A percentile compares a stretch with the other conserved stretches of the same genome.
phyloP scores from a whole-genome alignment of 371 early-diverging fungal species.

The Haplosporangium sp. region DNA sequence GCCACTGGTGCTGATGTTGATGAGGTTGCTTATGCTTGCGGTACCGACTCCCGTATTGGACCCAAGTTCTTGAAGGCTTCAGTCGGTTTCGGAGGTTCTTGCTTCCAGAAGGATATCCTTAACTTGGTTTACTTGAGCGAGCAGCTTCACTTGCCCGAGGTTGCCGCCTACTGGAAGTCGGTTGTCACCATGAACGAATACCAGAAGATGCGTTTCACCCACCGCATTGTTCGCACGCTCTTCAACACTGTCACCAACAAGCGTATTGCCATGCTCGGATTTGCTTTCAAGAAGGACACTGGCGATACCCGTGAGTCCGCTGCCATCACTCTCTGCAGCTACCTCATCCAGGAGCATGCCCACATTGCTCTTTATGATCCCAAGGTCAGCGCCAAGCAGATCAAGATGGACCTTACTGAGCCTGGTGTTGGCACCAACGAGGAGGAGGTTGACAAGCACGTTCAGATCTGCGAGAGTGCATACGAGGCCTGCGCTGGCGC shows the following conservation, averaged over 20 bases:
- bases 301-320: slow-evolving; percentile 96
- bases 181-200: slow-evolving; percentile 94
- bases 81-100: slow-evolving; percentile 95
- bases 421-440: slow-evolving; percentile 75
- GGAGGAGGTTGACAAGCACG: slow-evolving; percentile 68
- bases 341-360: slow-evolving; percentile 86
- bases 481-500: slow-evolving; percentile 61
- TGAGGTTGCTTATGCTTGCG: slow-evolving; percentile 94
- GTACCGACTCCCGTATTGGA: slow-evolving; percentile 90
- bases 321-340: slow-evolving; percentile 86
- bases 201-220: slow-evolving; percentile 90
- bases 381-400: slow-evolving; percentile 86
- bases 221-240: slow-evolving; percentile 75
- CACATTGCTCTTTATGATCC: slow-evolving; percentile 91
- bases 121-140: slow-evolving; percentile 91
- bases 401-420: slow-evolving; percentile 82
- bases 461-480: slow-evolving; percentile 66
- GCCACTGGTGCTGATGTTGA: slow-evolving; percentile 94
- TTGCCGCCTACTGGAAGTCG: slow-evolving; percentile 94
- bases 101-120: slow-evolving; percentile 96
- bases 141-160: slow-evolving; percentile 88
- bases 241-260: slow-evolving; percentile 91
- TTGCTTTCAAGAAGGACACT: slow-evolving; percentile 97
- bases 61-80: slow-evolving; percentile 92
- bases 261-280: slow-evolving; percentile 88